A percentile compares a stretch with the other conserved stretches of the same genome.
These are phyloP conservation scores for Aureobasidium vineae DNA, from an alignment of 2,329 filamentous ascomycete genomes.

Conservation along the genomic window DNA sequence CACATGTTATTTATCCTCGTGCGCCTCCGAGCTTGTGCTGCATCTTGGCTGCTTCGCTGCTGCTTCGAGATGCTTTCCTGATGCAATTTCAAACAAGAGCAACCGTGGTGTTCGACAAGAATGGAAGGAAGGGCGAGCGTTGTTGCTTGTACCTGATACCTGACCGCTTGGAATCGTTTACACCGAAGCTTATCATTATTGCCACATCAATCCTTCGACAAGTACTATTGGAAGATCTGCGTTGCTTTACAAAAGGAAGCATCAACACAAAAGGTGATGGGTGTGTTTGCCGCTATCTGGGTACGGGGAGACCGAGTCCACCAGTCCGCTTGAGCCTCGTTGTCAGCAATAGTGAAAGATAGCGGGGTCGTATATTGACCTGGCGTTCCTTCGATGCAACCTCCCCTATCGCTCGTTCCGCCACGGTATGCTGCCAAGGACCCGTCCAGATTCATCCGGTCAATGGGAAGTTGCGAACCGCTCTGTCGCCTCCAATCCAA, in stretches of 20 bases:
- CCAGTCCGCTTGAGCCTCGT: background rate
- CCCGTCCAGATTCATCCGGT: background rate
- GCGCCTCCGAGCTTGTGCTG: background rate
- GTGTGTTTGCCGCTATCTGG: background rate
- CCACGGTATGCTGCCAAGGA: background rate
- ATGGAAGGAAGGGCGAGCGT: background rate
- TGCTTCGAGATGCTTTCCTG: constrained; percentile 4
- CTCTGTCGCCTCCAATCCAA: background rate
- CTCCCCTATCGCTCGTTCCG: background rate
- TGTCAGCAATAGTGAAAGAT: background rate
- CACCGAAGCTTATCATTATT: constrained; percentile 3
- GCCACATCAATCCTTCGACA: constrained; percentile 5
- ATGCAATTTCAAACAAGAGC: background rate
- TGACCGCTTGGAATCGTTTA: background rate
- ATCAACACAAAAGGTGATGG: background rate
- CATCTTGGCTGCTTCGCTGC: background rate
- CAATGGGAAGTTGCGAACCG: background rate
- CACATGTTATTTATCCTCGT: constrained; percentile 8
- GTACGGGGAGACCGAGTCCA: background rate
- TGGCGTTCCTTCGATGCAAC: background rate
- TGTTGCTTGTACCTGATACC: background rate
- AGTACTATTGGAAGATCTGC: background rate
- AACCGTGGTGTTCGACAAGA: background rate
- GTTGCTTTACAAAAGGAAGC: background rate
- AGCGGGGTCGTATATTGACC: constrained; percentile 1